These are phyloP conservation scores for Yamagishiella unicocca DNA, from an alignment of 139 green algal species.

Conservation along the genomic window DNA sequence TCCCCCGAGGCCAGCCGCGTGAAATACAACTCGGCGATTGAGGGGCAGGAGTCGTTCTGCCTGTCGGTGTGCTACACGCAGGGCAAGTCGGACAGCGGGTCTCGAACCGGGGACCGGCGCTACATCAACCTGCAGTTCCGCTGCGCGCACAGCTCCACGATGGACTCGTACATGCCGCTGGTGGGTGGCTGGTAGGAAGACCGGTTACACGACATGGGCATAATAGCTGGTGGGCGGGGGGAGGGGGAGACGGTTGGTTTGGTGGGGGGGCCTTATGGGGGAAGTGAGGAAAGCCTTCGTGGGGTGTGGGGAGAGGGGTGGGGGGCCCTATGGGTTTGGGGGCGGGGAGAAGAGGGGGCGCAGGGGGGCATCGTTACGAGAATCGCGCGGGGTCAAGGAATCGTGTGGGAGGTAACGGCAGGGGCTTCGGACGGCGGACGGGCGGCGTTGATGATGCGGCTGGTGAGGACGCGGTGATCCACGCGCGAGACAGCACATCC, in stretches of 20 bases:
- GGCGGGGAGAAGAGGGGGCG: no score
- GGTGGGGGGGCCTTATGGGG: not conserved
- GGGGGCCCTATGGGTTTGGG: no score
- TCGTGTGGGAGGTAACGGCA: no score
- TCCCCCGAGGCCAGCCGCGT: slow-evolving; percentile 8
- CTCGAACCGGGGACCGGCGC: not conserved
- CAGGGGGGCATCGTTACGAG: no score
- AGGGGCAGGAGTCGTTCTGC: slow-evolving; percentile 51
- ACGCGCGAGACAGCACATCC: no score
- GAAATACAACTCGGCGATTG: slow-evolving; percentile 34
- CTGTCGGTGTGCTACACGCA: slow-evolving; percentile 30
- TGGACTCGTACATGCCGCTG: slow-evolving; percentile 58
- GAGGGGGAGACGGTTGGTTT: not conserved
- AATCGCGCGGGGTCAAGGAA: no score
- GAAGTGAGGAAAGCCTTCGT: not conserved
- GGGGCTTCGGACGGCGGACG: no score
- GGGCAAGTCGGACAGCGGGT: not conserved
- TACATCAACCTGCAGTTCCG: slow-evolving; percentile 56
- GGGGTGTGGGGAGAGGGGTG: no score
- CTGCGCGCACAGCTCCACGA: slow-evolving; percentile 50
- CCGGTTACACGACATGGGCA: no score
- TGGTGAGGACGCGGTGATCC: no score
- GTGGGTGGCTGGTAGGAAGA: slow-evolving; percentile 5
- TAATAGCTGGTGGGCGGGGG: no score
- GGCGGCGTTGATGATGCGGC: no score